Evolutionary conservation across 106 monocot genomes (phyloP).

Genomic region (Acorus gramineus): DNA sequence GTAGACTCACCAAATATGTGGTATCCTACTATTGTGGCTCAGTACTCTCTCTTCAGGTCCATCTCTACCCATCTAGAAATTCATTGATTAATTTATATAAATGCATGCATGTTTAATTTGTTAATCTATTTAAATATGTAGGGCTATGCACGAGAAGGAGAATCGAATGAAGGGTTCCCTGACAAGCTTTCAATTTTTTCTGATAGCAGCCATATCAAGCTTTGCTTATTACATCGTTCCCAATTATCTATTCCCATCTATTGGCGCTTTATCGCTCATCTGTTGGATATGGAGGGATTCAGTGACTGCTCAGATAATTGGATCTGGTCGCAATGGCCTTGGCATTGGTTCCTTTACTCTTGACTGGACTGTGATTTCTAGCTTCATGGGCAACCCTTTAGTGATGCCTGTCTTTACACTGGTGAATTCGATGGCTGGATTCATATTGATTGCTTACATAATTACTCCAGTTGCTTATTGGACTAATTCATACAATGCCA

Average conservation of each 20-base stretch:
- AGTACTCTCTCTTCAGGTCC: too few relatives aligned
- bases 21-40: too few relatives aligned
- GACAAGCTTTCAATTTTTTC: constrained; percentile 56
- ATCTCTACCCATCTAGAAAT: too few relatives aligned
- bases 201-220: constrained; percentile 38
- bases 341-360: constrained; percentile 45
- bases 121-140: background rate
- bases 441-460: constrained; percentile 21
- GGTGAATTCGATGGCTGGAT: constrained; percentile 39
- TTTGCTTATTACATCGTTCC: constrained; percentile 60
- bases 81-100: too few relatives aligned
- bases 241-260: constrained; percentile 48
- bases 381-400: constrained; percentile 43
- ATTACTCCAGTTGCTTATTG: constrained; percentile 37
- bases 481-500: constrained; percentile 30
- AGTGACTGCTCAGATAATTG: constrained; percentile 48
- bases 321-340: constrained; percentile 39
- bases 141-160: constrained; percentile 50
- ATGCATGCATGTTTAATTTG: too few relatives aligned
- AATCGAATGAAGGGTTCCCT: constrained; percentile 37
- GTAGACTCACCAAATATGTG: too few relatives aligned
- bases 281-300: constrained; percentile 53
- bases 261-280: constrained; percentile 35
- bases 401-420: constrained; percentile 42
- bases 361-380: constrained; percentile 43